A percentile compares a stretch with the other conserved stretches of the same genome.
Conservation (phyloP, 2,329 filamentous ascomycete genomes). For the Beauveria sp. region DNA sequence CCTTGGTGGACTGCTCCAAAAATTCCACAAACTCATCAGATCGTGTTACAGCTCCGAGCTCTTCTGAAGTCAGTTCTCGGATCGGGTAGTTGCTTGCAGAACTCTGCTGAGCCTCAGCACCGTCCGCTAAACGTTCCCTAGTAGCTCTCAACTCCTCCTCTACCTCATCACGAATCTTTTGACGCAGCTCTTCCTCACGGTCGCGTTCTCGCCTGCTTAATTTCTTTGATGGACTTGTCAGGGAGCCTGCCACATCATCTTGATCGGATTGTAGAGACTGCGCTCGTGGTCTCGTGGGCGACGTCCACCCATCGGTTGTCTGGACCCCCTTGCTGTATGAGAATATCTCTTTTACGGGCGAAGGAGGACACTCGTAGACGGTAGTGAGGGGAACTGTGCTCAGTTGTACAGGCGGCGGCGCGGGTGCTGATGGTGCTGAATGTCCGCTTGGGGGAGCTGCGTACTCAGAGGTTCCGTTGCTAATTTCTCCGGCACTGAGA, state of each 20-base stretch:
- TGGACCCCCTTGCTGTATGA: conserved; percentile 98
- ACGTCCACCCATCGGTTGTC: conserved; percentile 69
- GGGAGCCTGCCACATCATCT: conserved; percentile 48
- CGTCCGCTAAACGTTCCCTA: conserved; percentile 50
- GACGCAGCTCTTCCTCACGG: conserved; percentile 80
- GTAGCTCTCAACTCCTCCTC: conserved; percentile 82
- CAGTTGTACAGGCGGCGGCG: conserved; percentile 51
- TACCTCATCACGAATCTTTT: conserved; percentile 79
- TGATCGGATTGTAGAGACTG: conserved; percentile 46
- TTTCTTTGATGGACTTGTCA: conserved; percentile 60
- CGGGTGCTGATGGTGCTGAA: conserved; percentile 25
- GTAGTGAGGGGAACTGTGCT: conserved; percentile 67
- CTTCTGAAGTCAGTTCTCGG: conserved; percentile 72
- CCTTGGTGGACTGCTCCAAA: conserved; percentile 90
- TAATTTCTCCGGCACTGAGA: conserved; percentile 72
- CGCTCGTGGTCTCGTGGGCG: conserved; percentile 39
- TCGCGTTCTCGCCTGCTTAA: conserved; percentile 72
- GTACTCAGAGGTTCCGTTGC: conserved; percentile 62
- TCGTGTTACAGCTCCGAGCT: conserved; percentile 81
- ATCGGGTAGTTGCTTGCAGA: conserved; percentile 59
- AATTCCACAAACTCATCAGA: conserved; percentile 94
- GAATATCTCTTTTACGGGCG: conserved; percentile 73
- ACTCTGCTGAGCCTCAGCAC: conserved; percentile 18
- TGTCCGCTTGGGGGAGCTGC: conserved; percentile 39
- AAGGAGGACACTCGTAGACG: conserved; percentile 72